Conservation (phyloP, 768 basidiomycete species). For the Xanthoconium purpureum region DNA sequence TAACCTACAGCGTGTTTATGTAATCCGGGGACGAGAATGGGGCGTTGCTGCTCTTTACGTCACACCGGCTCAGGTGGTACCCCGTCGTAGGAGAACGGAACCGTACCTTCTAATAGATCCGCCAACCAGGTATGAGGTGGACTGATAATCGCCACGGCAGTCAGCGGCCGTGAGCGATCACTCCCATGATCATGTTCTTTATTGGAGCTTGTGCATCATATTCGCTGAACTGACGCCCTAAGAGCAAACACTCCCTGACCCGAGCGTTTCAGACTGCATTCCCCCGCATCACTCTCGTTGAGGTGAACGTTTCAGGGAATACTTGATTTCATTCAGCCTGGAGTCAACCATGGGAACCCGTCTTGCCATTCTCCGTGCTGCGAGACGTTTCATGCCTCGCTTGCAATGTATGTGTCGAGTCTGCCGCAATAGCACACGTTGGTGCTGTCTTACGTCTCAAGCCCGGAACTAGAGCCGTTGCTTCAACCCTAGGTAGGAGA, state of each 20-base stretch:
- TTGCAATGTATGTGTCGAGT: background rate
- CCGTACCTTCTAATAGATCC: background rate
- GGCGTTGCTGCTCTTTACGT: slow-evolving; percentile 4
- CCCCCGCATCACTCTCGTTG: background rate
- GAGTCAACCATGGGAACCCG: background rate
- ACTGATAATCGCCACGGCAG: too few relatives aligned
- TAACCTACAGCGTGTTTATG: background rate
- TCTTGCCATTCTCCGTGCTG: background rate
- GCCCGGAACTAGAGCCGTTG: background rate
- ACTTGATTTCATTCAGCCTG: background rate
- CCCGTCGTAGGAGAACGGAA: slow-evolving; percentile 11
- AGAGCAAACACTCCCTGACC: background rate
- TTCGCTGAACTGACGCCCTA: too few relatives aligned
- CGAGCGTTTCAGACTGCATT: background rate
- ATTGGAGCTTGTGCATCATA: too few relatives aligned
- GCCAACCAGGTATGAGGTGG: too few relatives aligned
- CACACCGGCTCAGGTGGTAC: background rate
- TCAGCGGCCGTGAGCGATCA: background rate
- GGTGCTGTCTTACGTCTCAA: background rate
- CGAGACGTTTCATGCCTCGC: slow-evolving; percentile 7
- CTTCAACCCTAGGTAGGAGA: background rate
- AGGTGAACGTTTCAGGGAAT: background rate
- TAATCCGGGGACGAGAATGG: slow-evolving; percentile 26
- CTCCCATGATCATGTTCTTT: background rate
- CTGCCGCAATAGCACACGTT: background rate